Evolutionary conservation across 768 basidiomycete species (phyloP), one percentile per base, ranked within the genome.

Genomic region (Boletus edulis): DNA sequence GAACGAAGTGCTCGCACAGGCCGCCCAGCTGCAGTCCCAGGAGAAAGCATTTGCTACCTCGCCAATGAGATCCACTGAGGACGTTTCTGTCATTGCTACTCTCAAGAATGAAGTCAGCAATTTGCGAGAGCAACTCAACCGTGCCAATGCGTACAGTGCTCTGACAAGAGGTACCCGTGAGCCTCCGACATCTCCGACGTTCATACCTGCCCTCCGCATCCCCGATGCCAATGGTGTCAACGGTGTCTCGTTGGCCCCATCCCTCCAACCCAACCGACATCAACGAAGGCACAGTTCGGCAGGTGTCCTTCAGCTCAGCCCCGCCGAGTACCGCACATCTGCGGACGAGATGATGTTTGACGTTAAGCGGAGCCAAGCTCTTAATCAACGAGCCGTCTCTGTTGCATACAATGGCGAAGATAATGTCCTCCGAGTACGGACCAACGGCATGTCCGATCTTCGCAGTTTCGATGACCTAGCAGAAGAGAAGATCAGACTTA

Each of bases 101-200:
- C 82, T 99, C 63, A 94, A 96, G 72, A 90, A 84, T 62, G 97
- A 99, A 77, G 87, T 99, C 62, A 86, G 88, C 72, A 87, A 76
- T 63, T 81, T 98, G 31, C 91, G 94, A 55, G 97, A 99, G 67
- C 96, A 98, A 68, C 84, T 98, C 60, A 95, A 95, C 63, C 85
- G 96, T 32, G 86, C 93, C n/a, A 94, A 95, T 66, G 93, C 97
- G 10, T 81, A 97, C 62, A 92, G 94, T 62, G 81, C 84, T 15
- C 80, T 97, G 48, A 94, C 92, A 12, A 84, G 87, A 60, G 84
- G 87, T 31, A 70, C 81, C 41, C 85, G 87, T 37, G 86, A 91
- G 17, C 84, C 85, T 20, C 89, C 90, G 5, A 75, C 84, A 22
- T 94, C 92, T 3, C 94, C 94, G 1, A 91, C 91, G 4, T 95